Conservation (phyloP, 257 asterid genomes). For the Petrea volubilis region DNA sequence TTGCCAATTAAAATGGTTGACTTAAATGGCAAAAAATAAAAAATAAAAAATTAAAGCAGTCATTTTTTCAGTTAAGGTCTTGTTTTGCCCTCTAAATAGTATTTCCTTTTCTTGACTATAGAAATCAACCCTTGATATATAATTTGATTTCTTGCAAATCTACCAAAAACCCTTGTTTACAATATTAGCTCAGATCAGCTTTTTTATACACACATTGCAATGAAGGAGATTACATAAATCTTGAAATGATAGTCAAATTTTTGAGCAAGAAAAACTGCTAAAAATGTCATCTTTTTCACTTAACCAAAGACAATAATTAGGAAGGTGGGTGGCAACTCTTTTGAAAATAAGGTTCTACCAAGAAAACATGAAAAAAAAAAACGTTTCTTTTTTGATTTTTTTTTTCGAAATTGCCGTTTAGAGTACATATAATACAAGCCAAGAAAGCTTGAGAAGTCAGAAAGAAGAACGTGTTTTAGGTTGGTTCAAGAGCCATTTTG, state of each 20-base stretch:
- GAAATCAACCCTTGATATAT: too few relatives aligned
- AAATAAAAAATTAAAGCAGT: too few relatives aligned
- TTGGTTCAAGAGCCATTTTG: slow-evolving; percentile 33
- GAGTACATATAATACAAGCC: not conserved
- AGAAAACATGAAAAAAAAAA: not conserved
- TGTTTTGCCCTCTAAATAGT: too few relatives aligned
- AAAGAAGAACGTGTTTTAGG: slow-evolving; percentile 45
- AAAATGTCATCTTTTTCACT: not conserved
- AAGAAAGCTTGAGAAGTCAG: slow-evolving; percentile 38
- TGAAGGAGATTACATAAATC: not conserved
- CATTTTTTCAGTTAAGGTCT: not conserved
- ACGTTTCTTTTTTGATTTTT: not conserved
- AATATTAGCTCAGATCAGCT: too few relatives aligned
- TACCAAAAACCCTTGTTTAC: not conserved
- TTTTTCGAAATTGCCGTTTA: not conserved
- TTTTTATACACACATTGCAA: too few relatives aligned
- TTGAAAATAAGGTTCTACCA: slow-evolving; percentile 7
- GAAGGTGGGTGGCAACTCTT: slow-evolving; percentile 4
- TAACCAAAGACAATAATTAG: not conserved
- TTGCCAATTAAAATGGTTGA: not conserved
- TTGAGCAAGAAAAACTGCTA: not conserved
- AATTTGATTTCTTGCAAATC: not conserved
- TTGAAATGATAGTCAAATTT: not conserved
- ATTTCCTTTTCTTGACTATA: not conserved
- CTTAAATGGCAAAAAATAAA: not conserved